These are phyloP conservation scores for Rhodamnia argentea DNA, from an alignment of 345 rosid species.

Conservation along the genomic window DNA sequence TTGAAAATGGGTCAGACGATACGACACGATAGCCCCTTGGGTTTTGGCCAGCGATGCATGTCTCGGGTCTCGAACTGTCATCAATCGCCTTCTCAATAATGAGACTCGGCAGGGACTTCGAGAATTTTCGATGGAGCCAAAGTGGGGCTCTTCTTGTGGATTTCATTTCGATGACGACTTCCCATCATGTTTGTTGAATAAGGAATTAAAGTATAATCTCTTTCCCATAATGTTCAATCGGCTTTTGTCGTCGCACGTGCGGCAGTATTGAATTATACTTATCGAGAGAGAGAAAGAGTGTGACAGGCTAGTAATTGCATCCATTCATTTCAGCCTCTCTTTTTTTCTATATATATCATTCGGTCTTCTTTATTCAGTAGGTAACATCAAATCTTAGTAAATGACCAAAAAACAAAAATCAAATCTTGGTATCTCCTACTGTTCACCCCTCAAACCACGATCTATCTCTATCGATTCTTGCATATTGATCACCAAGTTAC, in stretches of 20 bases:
- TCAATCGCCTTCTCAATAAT: neutral
- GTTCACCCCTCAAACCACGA: no score
- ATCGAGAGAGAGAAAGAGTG: neutral
- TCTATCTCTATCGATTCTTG: no score
- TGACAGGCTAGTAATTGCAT: no score
- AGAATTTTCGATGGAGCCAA: neutral
- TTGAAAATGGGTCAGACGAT: neutral
- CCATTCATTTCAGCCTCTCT: no score
- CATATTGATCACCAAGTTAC: no score
- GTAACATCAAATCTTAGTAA: no score
- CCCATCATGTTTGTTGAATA: neutral
- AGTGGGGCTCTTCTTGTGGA: neutral
- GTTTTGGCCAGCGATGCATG: neutral
- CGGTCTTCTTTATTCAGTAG: no score
- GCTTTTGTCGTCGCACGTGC: neutral
- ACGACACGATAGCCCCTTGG: neutral
- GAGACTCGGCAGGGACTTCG: neutral
- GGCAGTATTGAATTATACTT: neutral
- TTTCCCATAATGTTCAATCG: neutral
- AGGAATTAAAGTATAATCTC: no score
- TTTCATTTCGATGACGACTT: neutral
- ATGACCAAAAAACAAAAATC: no score
- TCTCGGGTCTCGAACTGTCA: neutral
- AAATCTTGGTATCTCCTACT: no score
- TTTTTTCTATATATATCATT: no score